These are phyloP conservation scores for Neurospora terricola DNA, from an alignment of 495 filamentous ascomycete genomes.

Conservation along the genomic window DNA sequence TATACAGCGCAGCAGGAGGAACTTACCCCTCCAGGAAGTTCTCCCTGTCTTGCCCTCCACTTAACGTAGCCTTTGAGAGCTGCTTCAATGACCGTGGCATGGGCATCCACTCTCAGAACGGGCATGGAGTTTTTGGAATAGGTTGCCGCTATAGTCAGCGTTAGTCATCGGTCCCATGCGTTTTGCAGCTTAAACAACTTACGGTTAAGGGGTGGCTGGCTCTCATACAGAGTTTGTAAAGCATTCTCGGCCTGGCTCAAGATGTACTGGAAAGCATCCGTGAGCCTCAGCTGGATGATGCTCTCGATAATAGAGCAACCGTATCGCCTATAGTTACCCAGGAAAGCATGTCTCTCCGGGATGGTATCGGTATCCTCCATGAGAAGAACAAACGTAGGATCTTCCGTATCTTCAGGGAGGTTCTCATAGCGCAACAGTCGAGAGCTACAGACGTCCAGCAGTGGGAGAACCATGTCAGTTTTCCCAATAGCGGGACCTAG, in stretches of 20 bases:
- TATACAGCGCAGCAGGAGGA: slow-evolving; percentile 1
- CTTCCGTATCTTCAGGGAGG: slow-evolving; percentile 67
- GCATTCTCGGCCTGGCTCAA: slow-evolving; percentile 64
- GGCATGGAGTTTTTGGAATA: slow-evolving; percentile 76
- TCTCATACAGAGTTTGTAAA: slow-evolving; percentile 64
- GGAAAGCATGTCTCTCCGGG: slow-evolving; percentile 89
- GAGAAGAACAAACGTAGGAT: slow-evolving; percentile 71
- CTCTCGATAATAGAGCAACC: slow-evolving; percentile 75
- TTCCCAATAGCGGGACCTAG: slow-evolving; percentile 56
- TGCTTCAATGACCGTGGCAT: slow-evolving; percentile 84
- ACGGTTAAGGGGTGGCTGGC: slow-evolving; percentile 59
- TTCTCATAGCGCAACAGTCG: slow-evolving; percentile 75
- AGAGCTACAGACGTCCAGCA: slow-evolving; percentile 70
- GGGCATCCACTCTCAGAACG: slow-evolving; percentile 73
- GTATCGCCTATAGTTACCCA: slow-evolving; percentile 93
- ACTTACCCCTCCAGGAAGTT: slow-evolving; percentile 45
- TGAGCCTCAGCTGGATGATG: slow-evolving; percentile 66
- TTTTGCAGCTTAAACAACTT: slow-evolving; percentile 17
- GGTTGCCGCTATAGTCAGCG: slow-evolving; percentile 40
- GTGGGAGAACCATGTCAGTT: slow-evolving; percentile 56
- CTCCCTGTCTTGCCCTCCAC: slow-evolving; percentile 52
- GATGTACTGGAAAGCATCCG: slow-evolving; percentile 81
- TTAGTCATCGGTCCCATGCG: slow-evolving; percentile 18
- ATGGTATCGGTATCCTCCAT: slow-evolving; percentile 89
- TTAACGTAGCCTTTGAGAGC: slow-evolving; percentile 80